Evolutionary conservation across 148 eudicot species (phyloP), one percentile per base, ranked within the genome.

Genomic region (Talinum fruticosum): DNA sequence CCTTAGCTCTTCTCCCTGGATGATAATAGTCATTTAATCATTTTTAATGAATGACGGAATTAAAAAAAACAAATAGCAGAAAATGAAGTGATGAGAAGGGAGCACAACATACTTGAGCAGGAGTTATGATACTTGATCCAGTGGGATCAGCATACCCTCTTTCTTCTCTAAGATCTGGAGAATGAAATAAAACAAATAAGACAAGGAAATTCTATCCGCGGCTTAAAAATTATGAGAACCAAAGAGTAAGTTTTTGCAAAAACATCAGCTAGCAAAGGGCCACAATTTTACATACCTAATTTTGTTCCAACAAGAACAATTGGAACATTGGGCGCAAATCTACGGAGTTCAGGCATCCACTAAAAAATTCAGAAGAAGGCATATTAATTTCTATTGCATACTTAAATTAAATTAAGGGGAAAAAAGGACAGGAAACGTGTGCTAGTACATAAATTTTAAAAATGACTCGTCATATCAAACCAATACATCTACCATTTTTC

Each of bases 281-380:
- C 37, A 67, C 8, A 28, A 21, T n/a, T 15, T 78, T 65, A 66
- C 81, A 33, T 87, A 93, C 99, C 99, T 86, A 91, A 81, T 83
- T 96, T 96, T n/a, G 99, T 96, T 79, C 97, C 99, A 81, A 96
- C 99, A 73, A 96, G 97, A 69, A 96, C 94, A 70, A 93, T 82
- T 78, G 99, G 99, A 81, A 96, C 97, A 82, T 87, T 87, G 35
- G 99, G 97, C 47, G 99, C 99, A 70, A 93, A 96, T 72, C 97
- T 87, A 57, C 97, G 97, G 83, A 96, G 99, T 81, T 96, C 99
- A 0, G 99, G 99, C 94, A 96, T 87, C 99, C 99, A 96, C 99
- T 96, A 87, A 19, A 88, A 66, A 37, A 69, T 26, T 69, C 68
- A 38, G 72, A 77, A 54, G 67, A 73, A 32, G 33, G 59, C 76